Evolutionary conservation across 441 rosid species (phyloP).

Genomic region (Codiaeum variegatum): DNA sequence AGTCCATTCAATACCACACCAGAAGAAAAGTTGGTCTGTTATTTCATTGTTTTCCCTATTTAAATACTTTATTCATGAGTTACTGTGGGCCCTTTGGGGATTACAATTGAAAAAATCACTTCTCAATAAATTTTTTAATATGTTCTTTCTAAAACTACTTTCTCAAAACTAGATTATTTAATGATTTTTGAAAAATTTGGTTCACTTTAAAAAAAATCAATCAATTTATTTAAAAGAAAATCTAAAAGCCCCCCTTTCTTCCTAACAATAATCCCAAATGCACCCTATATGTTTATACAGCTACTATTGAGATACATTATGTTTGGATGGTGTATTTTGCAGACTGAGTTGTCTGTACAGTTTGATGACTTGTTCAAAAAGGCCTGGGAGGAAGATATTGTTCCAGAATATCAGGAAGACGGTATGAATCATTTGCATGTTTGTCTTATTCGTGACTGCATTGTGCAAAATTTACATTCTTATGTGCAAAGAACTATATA

Average conservation of each 20-base stretch:
- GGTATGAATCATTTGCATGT: slow-evolving; percentile 43
- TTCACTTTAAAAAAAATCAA: too few species aligned
- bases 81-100: too few species aligned
- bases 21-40: slow-evolving; percentile 65
- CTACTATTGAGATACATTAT: slow-evolving; percentile 14
- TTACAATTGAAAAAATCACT: too few species aligned
- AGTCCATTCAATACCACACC: slow-evolving; percentile 33
- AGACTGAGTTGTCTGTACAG: slow-evolving; percentile 82
- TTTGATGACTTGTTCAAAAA: slow-evolving; percentile 84
- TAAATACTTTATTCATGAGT: background rate
- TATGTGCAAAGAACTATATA: slow-evolving; percentile 3
- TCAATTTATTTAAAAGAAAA: too few species aligned
- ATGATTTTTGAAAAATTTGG: too few species aligned
- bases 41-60: slow-evolving; percentile 16
- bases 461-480: background rate
- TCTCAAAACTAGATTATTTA: too few species aligned
- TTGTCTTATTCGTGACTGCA: background rate
- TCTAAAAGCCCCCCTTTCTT: too few species aligned
- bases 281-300: background rate
- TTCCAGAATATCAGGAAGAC: slow-evolving; percentile 48
- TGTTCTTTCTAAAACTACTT: too few species aligned
- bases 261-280: too few species aligned
- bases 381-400: slow-evolving; percentile 80
- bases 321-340: slow-evolving; percentile 28
- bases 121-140: too few species aligned